Percentiles rank a stretch among this genome's conserved stretches.
Evolutionary conservation across 2,329 filamentous ascomycete genomes (phyloP).

Genomic region (Cercospora brassicicola): DNA sequence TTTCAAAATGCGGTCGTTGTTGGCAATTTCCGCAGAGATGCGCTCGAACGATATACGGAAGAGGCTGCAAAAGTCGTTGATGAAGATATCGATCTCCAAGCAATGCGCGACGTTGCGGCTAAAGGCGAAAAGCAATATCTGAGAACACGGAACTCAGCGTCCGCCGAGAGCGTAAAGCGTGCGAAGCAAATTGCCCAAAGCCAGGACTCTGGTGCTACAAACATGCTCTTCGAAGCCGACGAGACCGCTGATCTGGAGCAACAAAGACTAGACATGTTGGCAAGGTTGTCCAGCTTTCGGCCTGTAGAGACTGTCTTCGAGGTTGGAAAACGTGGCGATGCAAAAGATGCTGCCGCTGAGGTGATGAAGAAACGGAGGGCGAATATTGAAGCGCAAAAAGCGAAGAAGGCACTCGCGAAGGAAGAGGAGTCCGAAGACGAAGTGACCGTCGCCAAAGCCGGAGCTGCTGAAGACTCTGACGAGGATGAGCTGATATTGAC

Average conservation of each 20-base stretch:
- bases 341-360: constrained; percentile 64
- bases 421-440: constrained; percentile 29
- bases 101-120: constrained; percentile 69
- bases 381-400: constrained; percentile 63
- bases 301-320: constrained; percentile 97
- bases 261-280: constrained; percentile 81
- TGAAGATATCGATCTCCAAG: constrained; percentile 71
- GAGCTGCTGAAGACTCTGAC: constrained; percentile 45
- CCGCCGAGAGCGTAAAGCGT: constrained; percentile 83
- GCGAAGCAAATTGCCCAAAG: constrained; percentile 73
- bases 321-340: constrained; percentile 72
- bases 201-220: constrained; percentile 70
- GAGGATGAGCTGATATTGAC: constrained; percentile 42
- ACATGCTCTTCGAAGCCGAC: constrained; percentile 69
- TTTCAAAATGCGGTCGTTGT: constrained; percentile 83
- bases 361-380: constrained; percentile 72
- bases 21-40: constrained; percentile 70
- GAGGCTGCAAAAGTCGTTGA: constrained; percentile 77
- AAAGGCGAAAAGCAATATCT: constrained; percentile 95
- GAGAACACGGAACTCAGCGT: constrained; percentile 85
- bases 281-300: constrained; percentile 81
- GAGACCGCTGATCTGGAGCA: constrained; percentile 65
- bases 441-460: constrained; percentile 43
- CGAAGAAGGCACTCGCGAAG: constrained; percentile 35
- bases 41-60: constrained; percentile 74